Conservation (phyloP, 306 rosid genomes). For the Lathyrus sativus region DNA sequence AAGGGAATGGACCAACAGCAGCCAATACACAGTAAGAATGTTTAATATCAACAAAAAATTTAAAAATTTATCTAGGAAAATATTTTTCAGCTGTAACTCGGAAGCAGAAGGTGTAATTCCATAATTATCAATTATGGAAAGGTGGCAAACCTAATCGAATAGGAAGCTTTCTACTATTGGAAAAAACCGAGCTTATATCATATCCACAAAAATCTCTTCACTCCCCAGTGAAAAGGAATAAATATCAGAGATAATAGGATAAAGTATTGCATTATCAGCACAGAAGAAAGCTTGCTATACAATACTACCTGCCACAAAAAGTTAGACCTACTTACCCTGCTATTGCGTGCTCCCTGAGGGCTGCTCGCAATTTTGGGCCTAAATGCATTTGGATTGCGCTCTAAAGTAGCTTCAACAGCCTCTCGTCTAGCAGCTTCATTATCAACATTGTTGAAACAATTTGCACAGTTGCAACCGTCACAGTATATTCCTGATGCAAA, state of each 20-base stretch:
- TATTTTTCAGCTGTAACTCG: slow-evolving; percentile 1
- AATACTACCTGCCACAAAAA: slow-evolving; percentile 26
- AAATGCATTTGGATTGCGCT: slow-evolving; percentile 98
- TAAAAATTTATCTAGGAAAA: slow-evolving; percentile 24
- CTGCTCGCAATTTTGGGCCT: slow-evolving; percentile 99
- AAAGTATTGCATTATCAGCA: slow-evolving; percentile 27
- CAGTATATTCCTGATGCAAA: slow-evolving; percentile 99
- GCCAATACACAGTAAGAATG: slow-evolving; percentile 23
- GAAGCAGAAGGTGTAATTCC: slow-evolving; percentile 19
- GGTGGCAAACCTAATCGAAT: slow-evolving; percentile 23
- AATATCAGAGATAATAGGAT: slow-evolving; percentile 14
- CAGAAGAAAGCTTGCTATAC: slow-evolving; percentile 14
- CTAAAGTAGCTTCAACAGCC: slow-evolving; percentile 97
- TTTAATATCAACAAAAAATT: slow-evolving; percentile 7
- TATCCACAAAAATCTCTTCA: slow-evolving; percentile 10
- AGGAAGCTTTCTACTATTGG: slow-evolving; percentile 7
- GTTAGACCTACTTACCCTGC: slow-evolving; percentile 58
- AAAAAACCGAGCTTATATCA: slow-evolving; percentile 20
- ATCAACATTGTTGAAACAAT: slow-evolving; percentile 95
- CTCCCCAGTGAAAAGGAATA: slow-evolving; percentile 26
- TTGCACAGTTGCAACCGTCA: slow-evolving; percentile 97
- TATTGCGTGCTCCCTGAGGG: slow-evolving; percentile 81
- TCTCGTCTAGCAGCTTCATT: slow-evolving; percentile 94
- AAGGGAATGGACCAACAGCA: slow-evolving; percentile 8
- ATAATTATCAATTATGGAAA: slow-evolving; percentile 14